Evolutionary conservation across 306 rosid genomes (phyloP).

Genomic region (Begonia fuchsioides): DNA sequence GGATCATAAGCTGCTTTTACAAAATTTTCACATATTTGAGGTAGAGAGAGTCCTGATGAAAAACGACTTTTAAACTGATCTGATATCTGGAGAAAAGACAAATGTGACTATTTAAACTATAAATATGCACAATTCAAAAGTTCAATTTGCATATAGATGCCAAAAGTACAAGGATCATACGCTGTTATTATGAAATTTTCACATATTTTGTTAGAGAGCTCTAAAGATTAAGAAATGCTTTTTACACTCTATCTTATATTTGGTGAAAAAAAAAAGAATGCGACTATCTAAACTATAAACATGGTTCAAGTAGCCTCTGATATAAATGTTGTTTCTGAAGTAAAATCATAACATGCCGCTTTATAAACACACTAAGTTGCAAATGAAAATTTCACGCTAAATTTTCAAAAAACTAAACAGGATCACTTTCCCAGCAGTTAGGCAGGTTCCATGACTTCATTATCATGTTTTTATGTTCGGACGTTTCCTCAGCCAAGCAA

Average conservation of each 20-base stretch:
- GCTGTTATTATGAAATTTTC: slow-evolving; percentile 82
- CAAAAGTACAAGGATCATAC: slow-evolving; percentile 75
- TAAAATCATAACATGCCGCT: no score
- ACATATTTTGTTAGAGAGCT: slow-evolving; percentile 70
- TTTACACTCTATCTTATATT: slow-evolving; percentile 68
- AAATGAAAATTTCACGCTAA: no score
- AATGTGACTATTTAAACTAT: not conserved
- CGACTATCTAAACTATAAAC: slow-evolving; percentile 8
- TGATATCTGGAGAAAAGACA: slow-evolving; percentile 38
- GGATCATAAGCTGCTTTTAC: slow-evolving; percentile 89
- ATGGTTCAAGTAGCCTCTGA: no score
- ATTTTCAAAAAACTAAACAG: no score
- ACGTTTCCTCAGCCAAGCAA: no score
- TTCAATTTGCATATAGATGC: slow-evolving; percentile 65
- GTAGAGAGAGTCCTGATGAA: slow-evolving; percentile 60
- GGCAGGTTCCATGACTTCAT: no score
- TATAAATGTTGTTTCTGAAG: no score
- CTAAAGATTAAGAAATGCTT: slow-evolving; percentile 54
- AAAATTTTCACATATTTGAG: slow-evolving; percentile 76
- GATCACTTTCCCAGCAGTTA: no score
- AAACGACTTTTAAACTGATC: slow-evolving; percentile 71
- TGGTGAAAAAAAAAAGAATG: slow-evolving; percentile 18
- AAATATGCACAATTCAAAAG: slow-evolving; percentile 37
- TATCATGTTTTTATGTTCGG: no score
- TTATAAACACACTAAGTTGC: no score